Evolutionary conservation across 1,284 basidiomycete species (phyloP), one percentile per base, ranked within the genome.

Genomic region (Melampsora medusae): DNA sequence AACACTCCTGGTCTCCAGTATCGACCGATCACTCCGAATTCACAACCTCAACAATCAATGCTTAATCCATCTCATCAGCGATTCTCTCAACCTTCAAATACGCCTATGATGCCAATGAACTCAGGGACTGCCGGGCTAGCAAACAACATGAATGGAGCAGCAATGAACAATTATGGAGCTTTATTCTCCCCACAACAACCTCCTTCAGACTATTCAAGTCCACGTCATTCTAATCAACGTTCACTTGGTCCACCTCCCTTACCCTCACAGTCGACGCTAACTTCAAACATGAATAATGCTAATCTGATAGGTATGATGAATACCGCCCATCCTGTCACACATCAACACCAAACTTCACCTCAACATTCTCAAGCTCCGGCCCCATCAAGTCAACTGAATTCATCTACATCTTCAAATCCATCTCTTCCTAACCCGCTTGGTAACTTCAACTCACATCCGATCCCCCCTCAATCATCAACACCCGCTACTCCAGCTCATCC

Each of bases 141-240:
- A 33, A 69, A 64, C 42, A 64, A 49, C 22, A 56, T 60, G 53
- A 61, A 48, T 42, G 42, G 38, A 46, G 38, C 49, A 9, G 28
- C 69, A 22, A 71, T 61, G 46, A 49, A 61, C n/a, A 64, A 31
- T 33, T 61, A 49, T 48, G 49, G 28, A 46, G 59, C 35, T 60
- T 60, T 71, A 17, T 48, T 33, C 22, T 38, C 62, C 28, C 59
- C 38, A 62, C 60, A 64, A 28, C 69, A 71, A 49, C 48, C 56
- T 61, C 38, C 59, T 64, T 61, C 42, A 31, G 69, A 71, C 12
- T 71, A 64, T 42, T 33, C 69, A 35, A 71, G 69, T 42, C 59
- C 69, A 10, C 69, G 69, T 28, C 69, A 71, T 64, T 62, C 69
- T 6, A 61, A 61, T 61, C 69, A 71, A 71, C 38, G 69, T 33